Percentiles rank a stretch among this genome's conserved stretches.
Conservation (phyloP, 2,329 filamentous ascomycete genomes). For the Geoglossum cookeanum region DNA sequence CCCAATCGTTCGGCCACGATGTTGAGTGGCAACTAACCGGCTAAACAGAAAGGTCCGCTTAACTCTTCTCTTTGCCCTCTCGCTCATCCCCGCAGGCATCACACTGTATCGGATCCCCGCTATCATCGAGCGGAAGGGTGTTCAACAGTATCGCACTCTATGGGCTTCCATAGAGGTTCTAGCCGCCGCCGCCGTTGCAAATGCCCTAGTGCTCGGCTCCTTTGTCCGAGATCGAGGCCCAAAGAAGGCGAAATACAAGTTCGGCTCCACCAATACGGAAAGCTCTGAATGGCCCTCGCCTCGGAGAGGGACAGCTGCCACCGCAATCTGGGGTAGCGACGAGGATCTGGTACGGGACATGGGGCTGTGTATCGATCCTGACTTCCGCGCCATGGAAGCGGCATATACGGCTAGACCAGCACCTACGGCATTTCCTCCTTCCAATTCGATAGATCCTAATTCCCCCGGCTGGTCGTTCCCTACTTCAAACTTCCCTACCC, state of each 20-base stretch:
- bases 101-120: constrained; percentile 15
- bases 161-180: constrained; percentile 81
- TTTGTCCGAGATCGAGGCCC: constrained; percentile 80
- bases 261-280: constrained; percentile 25
- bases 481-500: not conserved
- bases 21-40: not conserved
- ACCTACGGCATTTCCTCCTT: constrained; percentile 9
- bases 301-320: constrained; percentile 39
- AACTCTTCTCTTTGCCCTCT: constrained; percentile 32
- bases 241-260: constrained; percentile 71
- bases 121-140: constrained; percentile 49
- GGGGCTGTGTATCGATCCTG: constrained; percentile 45
- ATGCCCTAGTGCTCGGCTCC: constrained; percentile 75
- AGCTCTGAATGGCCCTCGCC: constrained; percentile 35
- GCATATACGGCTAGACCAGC: constrained; percentile 8
- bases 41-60: constrained; percentile 47
- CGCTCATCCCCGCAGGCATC: constrained; percentile 9
- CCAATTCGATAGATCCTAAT: constrained; percentile 8
- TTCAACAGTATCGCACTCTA: constrained; percentile 74
- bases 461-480: constrained; percentile 18
- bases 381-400: constrained; percentile 24
- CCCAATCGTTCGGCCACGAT: not conserved
- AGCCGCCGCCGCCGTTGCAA: constrained; percentile 71
- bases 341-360: constrained; percentile 71
- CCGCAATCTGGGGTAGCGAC: constrained; percentile 68